A percentile compares a stretch with the other conserved stretches of the same genome.
These are phyloP conservation scores for Pleurozium schreberi DNA, from an alignment of 225 moss, liverwort and hornwort genomes.

Conservation along the genomic window DNA sequence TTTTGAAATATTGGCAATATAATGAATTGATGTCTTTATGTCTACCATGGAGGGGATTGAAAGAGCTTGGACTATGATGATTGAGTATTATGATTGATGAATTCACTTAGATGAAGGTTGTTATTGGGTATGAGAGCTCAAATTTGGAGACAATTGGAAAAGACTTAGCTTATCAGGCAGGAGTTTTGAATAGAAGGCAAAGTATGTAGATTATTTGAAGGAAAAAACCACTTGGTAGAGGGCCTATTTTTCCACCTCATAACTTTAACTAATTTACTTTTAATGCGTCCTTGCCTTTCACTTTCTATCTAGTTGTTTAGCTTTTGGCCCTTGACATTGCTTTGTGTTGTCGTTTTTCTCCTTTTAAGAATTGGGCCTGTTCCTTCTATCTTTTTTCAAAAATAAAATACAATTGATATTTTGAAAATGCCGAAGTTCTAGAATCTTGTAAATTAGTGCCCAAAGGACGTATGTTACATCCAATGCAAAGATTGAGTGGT, in stretches of 20 bases:
- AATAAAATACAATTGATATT: background rate
- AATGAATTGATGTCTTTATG: background rate
- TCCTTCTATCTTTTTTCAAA: background rate
- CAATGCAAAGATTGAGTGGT: background rate
- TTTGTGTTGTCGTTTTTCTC: background rate
- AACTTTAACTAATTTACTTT: background rate
- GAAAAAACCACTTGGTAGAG: background rate
- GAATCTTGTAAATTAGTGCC: background rate
- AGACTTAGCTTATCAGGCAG: background rate
- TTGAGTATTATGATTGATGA: background rate
- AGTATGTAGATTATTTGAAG: background rate
- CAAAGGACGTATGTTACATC: background rate
- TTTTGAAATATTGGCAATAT: background rate
- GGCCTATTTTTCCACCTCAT: background rate
- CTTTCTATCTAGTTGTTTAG: background rate
- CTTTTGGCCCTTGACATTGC: too few relatives aligned
- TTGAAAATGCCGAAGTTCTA: background rate
- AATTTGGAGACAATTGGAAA: background rate
- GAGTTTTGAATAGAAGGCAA: background rate
- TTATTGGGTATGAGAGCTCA: accelerated
- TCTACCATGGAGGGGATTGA: background rate
- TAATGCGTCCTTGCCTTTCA: background rate
- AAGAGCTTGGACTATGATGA: background rate
- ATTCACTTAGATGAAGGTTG: background rate
- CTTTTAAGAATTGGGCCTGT: background rate